phyloP scores from a whole-genome alignment of 2,329 filamentous ascomycete genomes.

The Ceratocystis cacaofunesta region DNA sequence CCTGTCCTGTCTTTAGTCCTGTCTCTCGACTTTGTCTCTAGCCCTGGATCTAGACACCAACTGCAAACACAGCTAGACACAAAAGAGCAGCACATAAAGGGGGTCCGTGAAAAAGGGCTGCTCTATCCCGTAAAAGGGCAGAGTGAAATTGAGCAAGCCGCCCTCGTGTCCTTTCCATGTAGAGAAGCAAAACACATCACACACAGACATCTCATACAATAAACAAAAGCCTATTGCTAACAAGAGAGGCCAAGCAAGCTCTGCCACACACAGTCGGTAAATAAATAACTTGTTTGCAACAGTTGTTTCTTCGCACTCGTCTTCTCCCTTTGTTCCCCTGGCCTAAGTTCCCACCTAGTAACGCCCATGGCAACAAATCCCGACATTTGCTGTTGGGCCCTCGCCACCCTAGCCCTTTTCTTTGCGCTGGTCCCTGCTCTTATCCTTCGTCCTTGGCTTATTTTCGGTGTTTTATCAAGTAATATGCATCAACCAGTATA shows the following conservation, averaged over 20 bases:
- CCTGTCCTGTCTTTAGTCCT: neutral
- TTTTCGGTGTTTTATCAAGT: neutral
- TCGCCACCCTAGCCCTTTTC: neutral
- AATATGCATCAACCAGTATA: too few relatives aligned
- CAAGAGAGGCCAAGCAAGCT: neutral
- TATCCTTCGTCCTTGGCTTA: neutral
- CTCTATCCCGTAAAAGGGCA: too few relatives aligned
- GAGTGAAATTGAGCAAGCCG: too few relatives aligned
- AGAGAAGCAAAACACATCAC: neutral
- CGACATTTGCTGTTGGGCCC: neutral
- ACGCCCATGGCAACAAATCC: constrained; percentile 11
- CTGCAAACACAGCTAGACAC: neutral
- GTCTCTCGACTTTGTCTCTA: neutral
- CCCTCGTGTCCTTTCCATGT: neutral
- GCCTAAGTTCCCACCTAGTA: neutral
- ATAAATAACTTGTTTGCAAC: constrained; percentile 18
- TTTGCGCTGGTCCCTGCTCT: neutral
- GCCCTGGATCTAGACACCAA: neutral
- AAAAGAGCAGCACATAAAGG: neutral
- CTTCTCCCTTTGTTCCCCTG: neutral
- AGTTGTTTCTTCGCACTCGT: neutral
- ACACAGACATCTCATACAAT: neutral
- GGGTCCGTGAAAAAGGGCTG: too few relatives aligned
- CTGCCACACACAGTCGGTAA: neutral
- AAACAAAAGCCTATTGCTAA: too few relatives aligned